Conservation (phyloP, 441 rosid genomes). For the Geranium incanum region DNA sequence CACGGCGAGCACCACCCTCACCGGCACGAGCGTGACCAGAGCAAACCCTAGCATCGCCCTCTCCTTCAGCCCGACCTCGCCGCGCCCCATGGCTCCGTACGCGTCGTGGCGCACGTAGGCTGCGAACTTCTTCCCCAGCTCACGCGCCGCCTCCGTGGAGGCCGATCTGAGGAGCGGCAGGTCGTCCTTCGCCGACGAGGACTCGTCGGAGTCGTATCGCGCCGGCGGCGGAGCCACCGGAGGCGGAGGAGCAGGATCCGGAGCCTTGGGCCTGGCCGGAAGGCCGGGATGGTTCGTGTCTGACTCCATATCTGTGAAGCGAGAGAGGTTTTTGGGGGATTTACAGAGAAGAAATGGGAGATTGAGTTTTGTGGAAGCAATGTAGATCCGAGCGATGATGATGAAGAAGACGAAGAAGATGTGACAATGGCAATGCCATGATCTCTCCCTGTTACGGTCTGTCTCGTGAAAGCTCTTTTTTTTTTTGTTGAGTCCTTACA, state of each 20-base stretch:
- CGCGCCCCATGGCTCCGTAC: constrained; percentile 85
- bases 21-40: constrained; percentile 59
- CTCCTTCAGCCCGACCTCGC: constrained; percentile 63
- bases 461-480: too few species aligned
- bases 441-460: too few species aligned
- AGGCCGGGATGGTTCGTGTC: neutral
- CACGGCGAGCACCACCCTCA: constrained; percentile 50
- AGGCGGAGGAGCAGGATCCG: neutral
- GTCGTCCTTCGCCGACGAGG: constrained; percentile 47
- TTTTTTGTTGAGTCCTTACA: too few species aligned
- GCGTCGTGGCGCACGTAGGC: constrained; percentile 78
- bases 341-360: neutral
- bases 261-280: neutral
- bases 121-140: constrained; percentile 79
- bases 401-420: neutral
- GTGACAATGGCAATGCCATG: neutral
- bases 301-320: neutral
- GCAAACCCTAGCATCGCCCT: constrained; percentile 51
- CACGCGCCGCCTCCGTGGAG: constrained; percentile 41
- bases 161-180: constrained; percentile 67
- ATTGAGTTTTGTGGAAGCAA: neutral
- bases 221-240: constrained; percentile 16
- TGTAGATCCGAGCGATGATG: neutral
- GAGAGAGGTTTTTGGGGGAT: neutral
- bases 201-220: constrained; percentile 22